These are phyloP conservation scores for Neonectria coccinea DNA, from an alignment of 2,329 filamentous ascomycete species.

Conservation along the genomic window DNA sequence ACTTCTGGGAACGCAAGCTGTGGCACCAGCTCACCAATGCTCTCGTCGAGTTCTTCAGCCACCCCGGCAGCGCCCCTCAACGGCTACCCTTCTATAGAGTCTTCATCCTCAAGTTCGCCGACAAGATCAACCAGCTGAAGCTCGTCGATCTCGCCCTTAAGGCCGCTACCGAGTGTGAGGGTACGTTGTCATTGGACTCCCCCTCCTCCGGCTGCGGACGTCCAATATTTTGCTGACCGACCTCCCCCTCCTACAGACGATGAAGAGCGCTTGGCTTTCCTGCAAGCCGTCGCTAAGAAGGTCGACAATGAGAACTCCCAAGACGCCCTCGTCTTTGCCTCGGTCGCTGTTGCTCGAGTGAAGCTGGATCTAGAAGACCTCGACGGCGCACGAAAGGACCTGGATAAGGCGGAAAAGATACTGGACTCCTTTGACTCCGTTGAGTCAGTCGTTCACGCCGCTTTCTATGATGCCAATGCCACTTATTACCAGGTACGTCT, in stretches of 20 bases:
- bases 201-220: constrained; percentile 15
- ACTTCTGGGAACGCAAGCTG: constrained; percentile 97
- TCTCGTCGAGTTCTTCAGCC: constrained; percentile 87
- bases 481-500: constrained; percentile 83
- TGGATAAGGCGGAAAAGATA: constrained; percentile 88
- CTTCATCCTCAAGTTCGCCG: constrained; percentile 95
- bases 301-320: constrained; percentile 93
- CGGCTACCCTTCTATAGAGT: constrained; percentile 91
- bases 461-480: constrained; percentile 95
- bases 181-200: constrained; percentile 58
- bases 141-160: constrained; percentile 90
- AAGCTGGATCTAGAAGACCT: constrained; percentile 84
- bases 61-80: constrained; percentile 83
- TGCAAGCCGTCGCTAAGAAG: constrained; percentile 84
- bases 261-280: constrained; percentile 85
- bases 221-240: constrained; percentile 24
- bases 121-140: constrained; percentile 99
- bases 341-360: constrained; percentile 87
- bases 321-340: constrained; percentile 95
- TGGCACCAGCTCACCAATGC: constrained; percentile 98
- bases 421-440: constrained; percentile 94
- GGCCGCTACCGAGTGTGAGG: constrained; percentile 85
- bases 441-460: constrained; percentile 93
- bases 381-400: constrained; percentile 85
- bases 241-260: constrained; percentile 70